Percentiles rank a stretch among this genome's conserved stretches.
phyloP scores from a whole-genome alignment of 1,139 yeast species.

The Pichia sp. region DNA sequence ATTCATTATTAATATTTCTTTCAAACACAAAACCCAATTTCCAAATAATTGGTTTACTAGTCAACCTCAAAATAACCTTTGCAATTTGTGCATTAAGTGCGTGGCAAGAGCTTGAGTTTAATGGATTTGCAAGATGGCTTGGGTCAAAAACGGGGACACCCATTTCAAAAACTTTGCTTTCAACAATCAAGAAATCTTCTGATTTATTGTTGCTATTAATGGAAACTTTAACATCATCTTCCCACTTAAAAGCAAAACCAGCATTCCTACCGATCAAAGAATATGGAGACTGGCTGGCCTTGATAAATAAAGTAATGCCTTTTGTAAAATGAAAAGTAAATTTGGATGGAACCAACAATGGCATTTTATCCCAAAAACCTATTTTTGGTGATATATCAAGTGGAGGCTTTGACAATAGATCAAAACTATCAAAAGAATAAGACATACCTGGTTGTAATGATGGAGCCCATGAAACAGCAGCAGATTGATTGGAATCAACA shows the following conservation, averaged over 20 bases:
- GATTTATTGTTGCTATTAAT: slow-evolving; percentile 39
- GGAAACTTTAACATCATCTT: slow-evolving; percentile 38
- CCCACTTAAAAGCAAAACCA: slow-evolving; percentile 53
- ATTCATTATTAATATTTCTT: slow-evolving; percentile 32
- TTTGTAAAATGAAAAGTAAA: slow-evolving; percentile 31
- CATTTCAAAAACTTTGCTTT: slow-evolving; percentile 45
- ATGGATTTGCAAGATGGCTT: slow-evolving; percentile 29
- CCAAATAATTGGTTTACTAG: slow-evolving; percentile 54
- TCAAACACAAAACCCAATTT: slow-evolving; percentile 58
- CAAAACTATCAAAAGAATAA: slow-evolving; percentile 49
- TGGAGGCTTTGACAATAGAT: slow-evolving; percentile 54
- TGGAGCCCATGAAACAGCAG: slow-evolving; percentile 52
- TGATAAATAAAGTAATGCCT: slow-evolving; percentile 49
- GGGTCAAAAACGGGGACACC: slow-evolving; percentile 45
- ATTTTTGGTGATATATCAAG: slow-evolving; percentile 47
- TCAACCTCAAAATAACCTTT: slow-evolving; percentile 50
- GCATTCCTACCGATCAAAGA: slow-evolving; percentile 40
- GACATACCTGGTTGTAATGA: slow-evolving; percentile 50
- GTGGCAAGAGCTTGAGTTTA: slow-evolving; percentile 36
- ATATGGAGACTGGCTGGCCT: slow-evolving; percentile 45
- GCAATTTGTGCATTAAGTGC: slow-evolving; percentile 25
- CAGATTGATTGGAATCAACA: slow-evolving; percentile 36
- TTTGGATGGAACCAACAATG: slow-evolving; percentile 44
- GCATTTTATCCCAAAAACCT: slow-evolving; percentile 57
- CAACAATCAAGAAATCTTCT: slow-evolving; percentile 38